Conservation (phyloP, 1,284 basidiomycete genomes). For the Agroathelia rolfsii region DNA sequence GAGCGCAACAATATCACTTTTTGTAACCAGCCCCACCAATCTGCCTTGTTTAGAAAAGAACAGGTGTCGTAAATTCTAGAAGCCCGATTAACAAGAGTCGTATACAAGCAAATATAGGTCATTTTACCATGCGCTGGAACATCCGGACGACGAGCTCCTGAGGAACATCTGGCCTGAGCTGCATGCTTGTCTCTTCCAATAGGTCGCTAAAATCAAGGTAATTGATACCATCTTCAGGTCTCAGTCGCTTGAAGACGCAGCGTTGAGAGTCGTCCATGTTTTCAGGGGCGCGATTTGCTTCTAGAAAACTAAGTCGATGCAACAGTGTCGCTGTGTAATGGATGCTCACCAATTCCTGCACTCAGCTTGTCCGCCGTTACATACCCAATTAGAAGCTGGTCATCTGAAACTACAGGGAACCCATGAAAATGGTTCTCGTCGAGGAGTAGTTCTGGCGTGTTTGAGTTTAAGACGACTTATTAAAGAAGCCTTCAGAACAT, state of each 20-base stretch:
- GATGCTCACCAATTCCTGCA: conserved; percentile 41
- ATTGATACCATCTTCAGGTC: conserved; percentile 17
- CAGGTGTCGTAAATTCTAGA: conserved; percentile 56
- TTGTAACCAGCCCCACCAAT: conserved; percentile 57
- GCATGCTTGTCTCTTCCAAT: conserved; percentile 50
- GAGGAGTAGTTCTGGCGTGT: conserved; percentile 28
- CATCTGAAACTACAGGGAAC: conserved; percentile 48
- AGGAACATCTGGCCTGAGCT: conserved; percentile 57
- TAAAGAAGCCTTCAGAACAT: background rate
- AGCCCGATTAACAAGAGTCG: no score
- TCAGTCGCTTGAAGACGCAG: no score
- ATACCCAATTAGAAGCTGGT: conserved; percentile 49
- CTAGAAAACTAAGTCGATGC: no score
- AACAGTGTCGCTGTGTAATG: no score
- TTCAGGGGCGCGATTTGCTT: no score
- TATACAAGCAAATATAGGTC: conserved; percentile 2
- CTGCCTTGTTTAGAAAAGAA: conserved; percentile 53
- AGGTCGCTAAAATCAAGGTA: conserved; percentile 38
- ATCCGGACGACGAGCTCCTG: conserved; percentile 60
- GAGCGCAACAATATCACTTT: conserved; percentile 54
- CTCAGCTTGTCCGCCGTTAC: conserved; percentile 44
- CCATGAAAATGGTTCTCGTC: conserved; percentile 41
- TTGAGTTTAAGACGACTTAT: conserved; percentile 6
- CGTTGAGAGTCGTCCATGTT: no score
- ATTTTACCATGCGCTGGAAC: conserved; percentile 57